Conservation (phyloP, 2,329 filamentous ascomycete genomes). For the Apiospora aurea region DNA sequence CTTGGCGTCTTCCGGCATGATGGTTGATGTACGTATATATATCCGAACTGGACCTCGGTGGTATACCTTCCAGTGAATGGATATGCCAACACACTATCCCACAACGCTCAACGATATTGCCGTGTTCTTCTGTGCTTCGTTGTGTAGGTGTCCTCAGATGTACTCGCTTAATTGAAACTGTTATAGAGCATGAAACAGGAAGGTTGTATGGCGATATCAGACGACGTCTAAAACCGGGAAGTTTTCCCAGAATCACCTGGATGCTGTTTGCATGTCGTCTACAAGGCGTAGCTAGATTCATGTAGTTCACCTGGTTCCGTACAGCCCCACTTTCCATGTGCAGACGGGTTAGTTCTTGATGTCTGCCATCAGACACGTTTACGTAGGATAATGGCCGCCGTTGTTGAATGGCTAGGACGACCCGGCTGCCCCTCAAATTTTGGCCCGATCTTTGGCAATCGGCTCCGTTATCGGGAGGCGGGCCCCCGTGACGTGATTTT, state of each 20-base stretch:
- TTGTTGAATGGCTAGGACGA: slow-evolving; percentile 2
- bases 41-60: neutral
- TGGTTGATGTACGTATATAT: neutral
- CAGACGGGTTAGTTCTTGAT: neutral
- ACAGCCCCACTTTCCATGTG: slow-evolving; percentile 5
- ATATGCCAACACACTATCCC: neutral
- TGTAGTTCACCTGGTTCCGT: neutral
- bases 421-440: neutral
- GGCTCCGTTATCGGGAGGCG: slow-evolving; percentile 17
- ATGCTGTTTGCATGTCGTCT: neutral
- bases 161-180: neutral
- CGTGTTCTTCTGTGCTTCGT: neutral
- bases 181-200: neutral
- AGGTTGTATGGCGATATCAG: neutral
- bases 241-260: neutral
- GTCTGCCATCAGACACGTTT: neutral
- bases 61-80: neutral
- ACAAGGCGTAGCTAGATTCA: neutral
- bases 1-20: neutral
- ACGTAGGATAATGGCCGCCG: neutral
- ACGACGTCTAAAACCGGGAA: neutral
- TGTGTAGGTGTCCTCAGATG: neutral
- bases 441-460: slow-evolving; percentile 17
- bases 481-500: neutral
- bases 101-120: too few relatives aligned